Evolutionary conservation across 306 rosid genomes (phyloP).

Genomic region (Quercus berberidifolia): DNA sequence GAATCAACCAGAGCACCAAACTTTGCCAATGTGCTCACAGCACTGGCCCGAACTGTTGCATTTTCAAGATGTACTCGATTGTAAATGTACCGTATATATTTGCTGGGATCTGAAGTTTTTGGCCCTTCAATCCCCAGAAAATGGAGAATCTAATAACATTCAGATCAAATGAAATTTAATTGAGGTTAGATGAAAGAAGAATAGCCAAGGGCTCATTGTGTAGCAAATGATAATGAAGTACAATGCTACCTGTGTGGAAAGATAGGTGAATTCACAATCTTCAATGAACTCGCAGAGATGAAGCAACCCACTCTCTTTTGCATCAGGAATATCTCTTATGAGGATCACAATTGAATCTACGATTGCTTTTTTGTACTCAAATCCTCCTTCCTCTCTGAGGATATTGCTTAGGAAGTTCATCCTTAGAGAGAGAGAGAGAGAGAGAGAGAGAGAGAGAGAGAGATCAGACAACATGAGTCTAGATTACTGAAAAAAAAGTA

Average conservation of each 20-base stretch:
- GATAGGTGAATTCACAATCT: conserved; percentile 97
- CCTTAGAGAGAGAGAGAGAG: conserved; percentile 30
- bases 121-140: conserved; percentile 98
- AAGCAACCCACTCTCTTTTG: conserved; percentile 95
- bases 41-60: conserved; percentile 96
- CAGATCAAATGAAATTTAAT: conserved; percentile 11
- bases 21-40: conserved; percentile 97
- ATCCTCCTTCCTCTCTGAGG: conserved; percentile 99
- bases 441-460: neutral
- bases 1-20: conserved; percentile 91
- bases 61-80: conserved; percentile 98
- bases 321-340: conserved; percentile 93
- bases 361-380: conserved; percentile 97
- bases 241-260: conserved; percentile 83
- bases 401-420: conserved; percentile 98
- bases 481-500: conserved; percentile 11
- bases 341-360: conserved; percentile 97
- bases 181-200: conserved; percentile 5
- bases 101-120: conserved; percentile 96
- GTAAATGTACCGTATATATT: conserved; percentile 88
- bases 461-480: neutral
- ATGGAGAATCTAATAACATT: conserved; percentile 71
- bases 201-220: conserved; percentile 1
- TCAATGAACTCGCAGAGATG: conserved; percentile 99
- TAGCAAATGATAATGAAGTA: conserved; percentile 17